Conservation (phyloP, 441 rosid genomes). For the Aleurites moluccanus region DNA sequence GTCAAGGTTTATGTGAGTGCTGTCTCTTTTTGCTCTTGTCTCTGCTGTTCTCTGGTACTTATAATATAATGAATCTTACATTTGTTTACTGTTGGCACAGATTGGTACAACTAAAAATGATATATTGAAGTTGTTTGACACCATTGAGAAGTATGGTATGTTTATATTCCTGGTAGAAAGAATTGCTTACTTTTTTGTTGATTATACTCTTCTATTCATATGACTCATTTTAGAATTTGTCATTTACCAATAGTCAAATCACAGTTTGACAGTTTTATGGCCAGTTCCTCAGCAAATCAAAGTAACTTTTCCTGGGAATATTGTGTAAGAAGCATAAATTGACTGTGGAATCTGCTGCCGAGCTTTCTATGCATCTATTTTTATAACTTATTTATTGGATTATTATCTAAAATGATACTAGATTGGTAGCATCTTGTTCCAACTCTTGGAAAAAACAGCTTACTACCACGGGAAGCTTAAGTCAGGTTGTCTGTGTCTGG, state of each 20-base stretch:
- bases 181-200: neutral
- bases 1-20: neutral
- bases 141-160: conserved; percentile 80
- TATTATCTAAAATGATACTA: neutral
- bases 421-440: neutral
- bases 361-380: neutral
- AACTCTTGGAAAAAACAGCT: neutral
- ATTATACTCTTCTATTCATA: neutral
- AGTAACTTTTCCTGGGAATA: neutral
- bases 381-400: neutral
- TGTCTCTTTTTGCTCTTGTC: neutral
- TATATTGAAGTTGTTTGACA: conserved; percentile 80
- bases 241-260: neutral
- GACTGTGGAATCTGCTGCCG: neutral
- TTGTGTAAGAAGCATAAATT: conserved; percentile 3
- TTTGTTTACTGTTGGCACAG: conserved; percentile 43
- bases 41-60: neutral
- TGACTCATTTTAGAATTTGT: neutral
- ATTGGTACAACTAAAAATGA: conserved; percentile 61
- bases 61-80: conserved; percentile 3
- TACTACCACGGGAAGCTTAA: neutral
- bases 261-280: neutral
- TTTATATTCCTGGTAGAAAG: neutral
- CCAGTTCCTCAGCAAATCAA: neutral
- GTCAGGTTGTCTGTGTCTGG: neutral